A percentile compares a stretch with the other conserved stretches of the same genome.
Evolutionary conservation across 371 early-diverging fungal species (phyloP).

Genomic region (Rhizopus microsporus): DNA sequence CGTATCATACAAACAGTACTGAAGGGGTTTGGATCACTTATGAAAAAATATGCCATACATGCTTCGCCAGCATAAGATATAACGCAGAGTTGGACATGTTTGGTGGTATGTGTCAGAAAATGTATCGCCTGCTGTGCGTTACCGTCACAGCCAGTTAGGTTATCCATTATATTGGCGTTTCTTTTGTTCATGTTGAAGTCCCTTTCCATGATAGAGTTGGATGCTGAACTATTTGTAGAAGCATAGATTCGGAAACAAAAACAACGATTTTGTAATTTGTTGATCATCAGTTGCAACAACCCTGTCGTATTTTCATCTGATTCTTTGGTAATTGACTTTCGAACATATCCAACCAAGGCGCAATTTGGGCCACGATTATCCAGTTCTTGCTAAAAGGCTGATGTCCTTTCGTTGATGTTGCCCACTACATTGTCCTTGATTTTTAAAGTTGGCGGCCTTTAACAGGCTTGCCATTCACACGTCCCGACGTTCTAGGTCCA

Average conservation of each 20-base stretch:
- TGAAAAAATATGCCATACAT: too few species aligned
- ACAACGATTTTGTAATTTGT: not conserved
- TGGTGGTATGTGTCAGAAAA: not conserved
- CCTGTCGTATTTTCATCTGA: not conserved
- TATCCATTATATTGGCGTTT: not conserved
- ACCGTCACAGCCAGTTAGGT: not conserved
- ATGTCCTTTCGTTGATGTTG: not conserved
- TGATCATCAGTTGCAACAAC: not conserved
- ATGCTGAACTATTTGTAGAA: not conserved
- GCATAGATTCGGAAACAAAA: not conserved
- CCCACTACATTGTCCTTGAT: not conserved
- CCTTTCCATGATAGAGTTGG: not conserved
- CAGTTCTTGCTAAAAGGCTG: not conserved
- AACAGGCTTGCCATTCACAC: not conserved
- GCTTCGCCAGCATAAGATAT: constrained; percentile 16
- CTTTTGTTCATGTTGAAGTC: not conserved
- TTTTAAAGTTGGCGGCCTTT: not conserved
- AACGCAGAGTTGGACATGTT: constrained; percentile 14
- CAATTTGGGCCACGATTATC: not conserved
- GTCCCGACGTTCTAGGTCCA: not conserved
- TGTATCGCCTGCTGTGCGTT: not conserved
- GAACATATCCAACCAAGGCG: not conserved
- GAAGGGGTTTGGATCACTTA: too few species aligned
- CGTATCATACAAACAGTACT: too few species aligned
- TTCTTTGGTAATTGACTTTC: not conserved